Percentiles rank a stretch among this genome's conserved stretches.
phyloP scores from a whole-genome alignment of 345 rosid species.

The Psidium friedrichsthalianum region DNA sequence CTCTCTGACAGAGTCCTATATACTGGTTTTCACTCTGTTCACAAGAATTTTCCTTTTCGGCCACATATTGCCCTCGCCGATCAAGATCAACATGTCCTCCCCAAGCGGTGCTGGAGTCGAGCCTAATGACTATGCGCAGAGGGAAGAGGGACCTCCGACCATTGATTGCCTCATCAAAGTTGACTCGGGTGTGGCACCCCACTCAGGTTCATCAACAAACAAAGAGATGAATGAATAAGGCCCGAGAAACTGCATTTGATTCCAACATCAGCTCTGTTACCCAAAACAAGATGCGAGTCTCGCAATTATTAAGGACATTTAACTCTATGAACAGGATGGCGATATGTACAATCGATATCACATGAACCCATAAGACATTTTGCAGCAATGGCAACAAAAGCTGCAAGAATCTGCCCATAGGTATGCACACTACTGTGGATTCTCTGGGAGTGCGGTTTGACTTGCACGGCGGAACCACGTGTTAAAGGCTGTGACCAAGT shows the following conservation, averaged over 20 bases:
- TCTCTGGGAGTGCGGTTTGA: constrained; percentile 3
- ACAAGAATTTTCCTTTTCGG: neutral
- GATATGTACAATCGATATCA: neutral
- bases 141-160: neutral
- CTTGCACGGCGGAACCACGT: constrained; percentile 68
- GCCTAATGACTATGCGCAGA: neutral
- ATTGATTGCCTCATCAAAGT: neutral
- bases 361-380: neutral
- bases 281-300: neutral
- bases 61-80: neutral
- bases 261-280: neutral
- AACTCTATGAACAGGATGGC: neutral
- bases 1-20: neutral
- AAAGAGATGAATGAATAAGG: neutral
- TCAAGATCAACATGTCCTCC: neutral
- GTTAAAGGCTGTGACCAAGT: constrained; percentile 48
- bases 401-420: neutral
- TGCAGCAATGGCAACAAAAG: neutral
- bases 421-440: neutral
- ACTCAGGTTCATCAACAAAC: neutral
- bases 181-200: neutral
- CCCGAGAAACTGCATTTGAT: neutral
- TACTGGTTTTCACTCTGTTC: neutral
- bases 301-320: neutral
- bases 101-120: neutral